Conservation (phyloP, 2,329 filamentous ascomycete species). For the Emmonsia crescens region DNA sequence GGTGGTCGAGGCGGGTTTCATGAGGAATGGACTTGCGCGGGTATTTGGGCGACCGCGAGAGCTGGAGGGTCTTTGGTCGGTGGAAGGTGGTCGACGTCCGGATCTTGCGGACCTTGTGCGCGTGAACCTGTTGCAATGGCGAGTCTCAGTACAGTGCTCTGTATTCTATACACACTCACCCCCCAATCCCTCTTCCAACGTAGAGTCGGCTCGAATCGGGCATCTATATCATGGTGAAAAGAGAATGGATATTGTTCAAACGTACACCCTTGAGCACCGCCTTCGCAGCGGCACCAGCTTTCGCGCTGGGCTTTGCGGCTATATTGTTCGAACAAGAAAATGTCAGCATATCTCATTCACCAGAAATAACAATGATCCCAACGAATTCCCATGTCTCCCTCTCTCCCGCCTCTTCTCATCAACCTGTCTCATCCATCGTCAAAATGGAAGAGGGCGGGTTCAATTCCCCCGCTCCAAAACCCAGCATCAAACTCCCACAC, state of each 20-base stretch:
- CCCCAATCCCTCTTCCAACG: background rate
- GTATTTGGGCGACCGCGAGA: slow-evolving; percentile 89
- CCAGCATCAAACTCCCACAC: background rate
- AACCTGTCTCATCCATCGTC: background rate
- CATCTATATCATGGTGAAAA: background rate
- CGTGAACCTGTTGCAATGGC: slow-evolving; percentile 43
- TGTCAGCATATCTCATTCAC: slow-evolving; percentile 18
- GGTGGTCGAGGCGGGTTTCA: slow-evolving; percentile 84
- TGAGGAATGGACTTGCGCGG: slow-evolving; percentile 90
- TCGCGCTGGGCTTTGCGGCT: slow-evolving; percentile 52
- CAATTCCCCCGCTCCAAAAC: background rate
- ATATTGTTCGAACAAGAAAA: slow-evolving; percentile 11
- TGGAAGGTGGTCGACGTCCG: slow-evolving; percentile 92
- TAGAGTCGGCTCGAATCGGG: background rate
- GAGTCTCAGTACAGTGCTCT: background rate
- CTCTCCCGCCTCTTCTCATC: background rate
- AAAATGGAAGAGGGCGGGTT: slow-evolving; percentile 1
- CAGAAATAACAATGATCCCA: background rate
- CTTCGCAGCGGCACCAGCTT: slow-evolving; percentile 91
- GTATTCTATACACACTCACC: background rate
- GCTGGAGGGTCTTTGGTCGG: slow-evolving; percentile 88
- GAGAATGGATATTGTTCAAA: slow-evolving; percentile 19
- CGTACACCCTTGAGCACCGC: slow-evolving; percentile 91
- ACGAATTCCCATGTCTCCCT: background rate
- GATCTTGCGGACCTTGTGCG: slow-evolving; percentile 88